Base-by-base conservation (phyloP, 208 protist genomes). In the Trypanosoma lewisi region DNA sequence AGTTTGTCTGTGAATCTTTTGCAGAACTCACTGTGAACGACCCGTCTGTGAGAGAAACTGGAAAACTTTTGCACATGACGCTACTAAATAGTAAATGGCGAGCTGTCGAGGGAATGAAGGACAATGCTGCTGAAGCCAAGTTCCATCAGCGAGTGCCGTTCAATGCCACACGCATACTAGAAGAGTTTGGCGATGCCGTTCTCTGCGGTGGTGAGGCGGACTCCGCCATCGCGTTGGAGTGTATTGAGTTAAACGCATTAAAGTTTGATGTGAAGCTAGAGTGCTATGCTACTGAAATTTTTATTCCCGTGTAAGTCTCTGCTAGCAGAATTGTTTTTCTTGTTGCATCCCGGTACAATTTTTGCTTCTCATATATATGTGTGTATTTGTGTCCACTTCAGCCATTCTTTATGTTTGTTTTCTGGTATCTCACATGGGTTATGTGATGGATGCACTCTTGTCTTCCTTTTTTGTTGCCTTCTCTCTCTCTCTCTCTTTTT, bases 41-140 rank as follows among this genome's bases (percentile, higher is more conserved):
- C 25, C 56, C 70, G 4, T 45, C 49, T 34, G 81, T 73, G 48
- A 69, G 59, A 19, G 73, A 76, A 37, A 68, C 68, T 27, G 65
- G 53, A 16, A 75, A 74, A 42, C 52, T 81, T n/a, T 41, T 90
- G 55, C 89, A 95, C 66, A 76, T 88, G 65, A 95, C 89, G 21
- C 56, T 95, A 16, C 69, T 95, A 60, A 91, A 92, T 53, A 87
- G 75, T 34, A 92, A 92, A 61, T 95, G 89, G 85, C 59, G 76
- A 8, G 16, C 7, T n/a, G 33, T 17, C 28, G 25, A 56, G 8
- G 8, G 4, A 2, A 21, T 11, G 34, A 19, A 61, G 9, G 14
- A 36, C 11, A 9, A 21, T 17, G 28, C 25, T 7, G 31, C 8
- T 5, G n/a, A 4, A 41, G 31, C 16, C 17, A 45, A 31, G 51